phyloP scores from a whole-genome alignment of 371 early-diverging fungal species.

The Mucor saturninus region DNA sequence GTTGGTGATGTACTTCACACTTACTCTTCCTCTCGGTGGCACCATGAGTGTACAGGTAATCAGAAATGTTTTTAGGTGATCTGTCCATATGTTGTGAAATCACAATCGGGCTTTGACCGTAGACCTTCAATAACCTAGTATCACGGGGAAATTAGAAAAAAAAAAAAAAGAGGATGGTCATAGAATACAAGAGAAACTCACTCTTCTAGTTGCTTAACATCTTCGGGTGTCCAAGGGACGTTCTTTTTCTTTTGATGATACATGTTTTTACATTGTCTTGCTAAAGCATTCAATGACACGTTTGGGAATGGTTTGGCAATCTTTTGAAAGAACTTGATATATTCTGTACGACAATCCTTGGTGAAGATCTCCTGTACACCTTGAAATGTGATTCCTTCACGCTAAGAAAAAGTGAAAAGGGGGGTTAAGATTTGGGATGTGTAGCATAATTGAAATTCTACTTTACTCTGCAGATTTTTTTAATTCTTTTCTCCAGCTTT shows the following conservation, averaged over 20 bases:
- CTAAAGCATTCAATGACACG: conserved; percentile 9
- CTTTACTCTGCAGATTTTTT: conserved; percentile 31
- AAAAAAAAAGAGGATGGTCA: too few species aligned
- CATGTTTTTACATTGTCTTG: conserved; percentile 5
- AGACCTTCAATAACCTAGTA: conserved; percentile 7
- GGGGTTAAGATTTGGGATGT: not conserved
- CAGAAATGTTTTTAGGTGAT: conserved; percentile 20
- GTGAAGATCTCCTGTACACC: conserved; percentile 22
- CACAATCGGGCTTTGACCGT: conserved; percentile 5
- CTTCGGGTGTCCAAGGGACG: conserved; percentile 21
- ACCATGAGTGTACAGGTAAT: not conserved
- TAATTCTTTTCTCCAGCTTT: conserved; percentile 30
- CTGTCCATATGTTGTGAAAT: conserved; percentile 10
- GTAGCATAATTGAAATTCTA: too few species aligned
- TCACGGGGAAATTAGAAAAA: too few species aligned
- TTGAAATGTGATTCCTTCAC: conserved; percentile 17
- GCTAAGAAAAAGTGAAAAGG: conserved; percentile 8
- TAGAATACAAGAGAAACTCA: not conserved
- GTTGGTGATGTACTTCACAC: not conserved
- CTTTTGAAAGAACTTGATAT: conserved; percentile 17
- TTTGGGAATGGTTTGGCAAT: conserved; percentile 27
- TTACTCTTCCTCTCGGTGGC: conserved; percentile 5
- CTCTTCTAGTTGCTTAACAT: conserved; percentile 18
- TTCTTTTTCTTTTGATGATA: conserved; percentile 16
- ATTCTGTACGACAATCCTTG: not conserved